Conservation (phyloP, 768 basidiomycete species). For the Cyathus striatus region DNA sequence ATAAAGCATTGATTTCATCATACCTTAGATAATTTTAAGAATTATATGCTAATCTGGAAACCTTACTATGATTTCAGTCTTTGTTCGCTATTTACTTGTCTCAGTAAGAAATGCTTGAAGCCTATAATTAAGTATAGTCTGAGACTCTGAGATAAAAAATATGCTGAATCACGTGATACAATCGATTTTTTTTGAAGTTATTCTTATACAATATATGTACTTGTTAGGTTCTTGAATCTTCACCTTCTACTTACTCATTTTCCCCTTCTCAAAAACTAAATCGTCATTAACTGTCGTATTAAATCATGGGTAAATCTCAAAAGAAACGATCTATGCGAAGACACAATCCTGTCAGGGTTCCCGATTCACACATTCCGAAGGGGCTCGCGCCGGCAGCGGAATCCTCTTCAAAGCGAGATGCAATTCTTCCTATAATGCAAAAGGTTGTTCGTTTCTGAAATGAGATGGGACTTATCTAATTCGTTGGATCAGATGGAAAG, state of each 20-base stretch:
- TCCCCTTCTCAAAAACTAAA: neutral
- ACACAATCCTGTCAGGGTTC: conserved; percentile 92
- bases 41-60: too few relatives aligned
- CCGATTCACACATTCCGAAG: conserved; percentile 84
- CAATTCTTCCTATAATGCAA: conserved; percentile 83
- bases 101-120: too few relatives aligned
- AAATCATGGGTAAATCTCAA: conserved; percentile 86
- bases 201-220: too few relatives aligned
- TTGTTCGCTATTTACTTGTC: too few relatives aligned
- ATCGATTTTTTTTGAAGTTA: too few relatives aligned
- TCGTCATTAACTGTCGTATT: neutral
- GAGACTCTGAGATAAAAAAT: too few relatives aligned
- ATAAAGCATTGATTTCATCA: too few relatives aligned
- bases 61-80: too few relatives aligned
- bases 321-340: conserved; percentile 81
- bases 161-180: neutral
- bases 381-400: conserved; percentile 74
- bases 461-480: neutral
- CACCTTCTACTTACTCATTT: neutral
- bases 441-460: conserved; percentile 49
- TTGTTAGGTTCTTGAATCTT: neutral
- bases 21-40: too few relatives aligned
- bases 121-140: too few relatives aligned
- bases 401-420: conserved; percentile 70
- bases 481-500: conserved; percentile 57